Percentiles rank a stretch among this genome's conserved stretches.
phyloP scores from a whole-genome alignment of 164 flowering plant species.

The Umbilicus rupestris region DNA sequence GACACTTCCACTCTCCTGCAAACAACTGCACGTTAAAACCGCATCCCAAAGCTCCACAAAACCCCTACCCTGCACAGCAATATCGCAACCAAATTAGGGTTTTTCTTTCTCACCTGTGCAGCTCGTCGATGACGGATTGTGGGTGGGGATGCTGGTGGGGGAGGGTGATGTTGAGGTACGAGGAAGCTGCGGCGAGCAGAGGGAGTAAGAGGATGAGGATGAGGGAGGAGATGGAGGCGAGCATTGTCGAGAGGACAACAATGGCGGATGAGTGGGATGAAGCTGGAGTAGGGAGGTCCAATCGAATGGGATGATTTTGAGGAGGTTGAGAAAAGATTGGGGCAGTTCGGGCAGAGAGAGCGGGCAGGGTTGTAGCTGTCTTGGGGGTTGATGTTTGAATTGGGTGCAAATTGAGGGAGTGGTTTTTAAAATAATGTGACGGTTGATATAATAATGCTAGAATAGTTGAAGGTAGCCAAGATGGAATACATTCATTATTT shows the following conservation, averaged over 20 bases:
- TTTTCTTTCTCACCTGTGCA: slow-evolving; percentile 29
- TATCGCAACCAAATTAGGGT: too few relatives aligned
- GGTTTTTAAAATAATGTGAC: not conserved
- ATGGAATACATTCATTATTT: too few relatives aligned
- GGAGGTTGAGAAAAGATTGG: too few relatives aligned
- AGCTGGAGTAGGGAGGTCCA: not conserved
- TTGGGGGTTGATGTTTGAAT: not conserved
- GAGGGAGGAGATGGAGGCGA: not conserved
- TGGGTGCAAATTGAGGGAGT: not conserved
- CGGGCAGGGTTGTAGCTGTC: not conserved
- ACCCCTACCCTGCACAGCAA: too few relatives aligned
- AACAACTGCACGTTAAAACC: not conserved
- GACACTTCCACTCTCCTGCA: slow-evolving; percentile 30
- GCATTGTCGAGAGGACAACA: slow-evolving; percentile 4
- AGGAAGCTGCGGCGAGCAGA: not conserved
- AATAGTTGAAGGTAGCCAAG: too few relatives aligned
- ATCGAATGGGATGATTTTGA: too few relatives aligned
- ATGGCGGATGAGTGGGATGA: not conserved
- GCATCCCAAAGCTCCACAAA: too few relatives aligned
- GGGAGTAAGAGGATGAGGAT: not conserved
- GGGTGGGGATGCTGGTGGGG: slow-evolving; percentile 61
- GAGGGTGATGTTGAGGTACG: slow-evolving; percentile 31
- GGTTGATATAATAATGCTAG: not conserved
- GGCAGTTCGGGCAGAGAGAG: not conserved
- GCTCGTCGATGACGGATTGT: slow-evolving; percentile 40